Evolutionary conservation across 805 yeast genomes (phyloP).

Genomic region (Sugiyamaella chiloensis): DNA sequence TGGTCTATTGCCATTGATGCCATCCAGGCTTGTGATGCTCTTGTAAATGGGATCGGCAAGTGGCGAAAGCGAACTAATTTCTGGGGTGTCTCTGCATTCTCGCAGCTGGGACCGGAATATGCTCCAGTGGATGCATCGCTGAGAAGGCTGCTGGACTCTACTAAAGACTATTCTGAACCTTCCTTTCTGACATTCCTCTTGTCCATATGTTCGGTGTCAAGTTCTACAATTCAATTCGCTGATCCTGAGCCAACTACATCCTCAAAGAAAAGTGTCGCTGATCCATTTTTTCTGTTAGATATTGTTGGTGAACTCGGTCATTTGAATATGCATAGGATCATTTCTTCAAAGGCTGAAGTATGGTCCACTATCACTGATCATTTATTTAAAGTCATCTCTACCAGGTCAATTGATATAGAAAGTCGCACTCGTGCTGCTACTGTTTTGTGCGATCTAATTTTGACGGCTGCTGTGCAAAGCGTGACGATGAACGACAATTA

Average conservation of each 20-base stretch:
- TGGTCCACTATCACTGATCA: slow-evolving; percentile 50
- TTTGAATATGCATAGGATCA: slow-evolving; percentile 51
- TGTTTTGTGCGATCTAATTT: slow-evolving; percentile 51
- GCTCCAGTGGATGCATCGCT: slow-evolving; percentile 50
- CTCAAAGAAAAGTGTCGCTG: slow-evolving; percentile 9
- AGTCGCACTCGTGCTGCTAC: slow-evolving; percentile 48
- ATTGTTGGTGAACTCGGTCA: slow-evolving; percentile 51
- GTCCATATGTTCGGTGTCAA: slow-evolving; percentile 29
- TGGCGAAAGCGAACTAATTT: slow-evolving; percentile 6
- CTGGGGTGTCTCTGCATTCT: slow-evolving; percentile 12
- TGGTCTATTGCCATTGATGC: slow-evolving; percentile 67
- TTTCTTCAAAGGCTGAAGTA: slow-evolving; percentile 26
- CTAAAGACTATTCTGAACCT: slow-evolving; percentile 50
- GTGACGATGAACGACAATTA: slow-evolving; percentile 17
- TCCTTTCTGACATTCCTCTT: slow-evolving; percentile 50
- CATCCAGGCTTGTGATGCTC: slow-evolving; percentile 35
- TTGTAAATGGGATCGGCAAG: slow-evolving; percentile 18
- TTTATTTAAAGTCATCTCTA: slow-evolving; percentile 45
- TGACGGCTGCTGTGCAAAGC: slow-evolving; percentile 27
- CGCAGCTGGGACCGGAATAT: slow-evolving; percentile 45
- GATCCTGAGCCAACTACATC: background rate
- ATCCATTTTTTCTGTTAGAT: slow-evolving; percentile 45
- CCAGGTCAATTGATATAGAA: slow-evolving; percentile 42
- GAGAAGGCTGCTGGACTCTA: slow-evolving; percentile 59
- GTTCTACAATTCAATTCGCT: slow-evolving; percentile 5